Percentiles rank a stretch among this genome's conserved stretches.
These are phyloP conservation scores for Elaeagnus macrophylla DNA, from an alignment of 306 rosid species.

Conservation along the genomic window DNA sequence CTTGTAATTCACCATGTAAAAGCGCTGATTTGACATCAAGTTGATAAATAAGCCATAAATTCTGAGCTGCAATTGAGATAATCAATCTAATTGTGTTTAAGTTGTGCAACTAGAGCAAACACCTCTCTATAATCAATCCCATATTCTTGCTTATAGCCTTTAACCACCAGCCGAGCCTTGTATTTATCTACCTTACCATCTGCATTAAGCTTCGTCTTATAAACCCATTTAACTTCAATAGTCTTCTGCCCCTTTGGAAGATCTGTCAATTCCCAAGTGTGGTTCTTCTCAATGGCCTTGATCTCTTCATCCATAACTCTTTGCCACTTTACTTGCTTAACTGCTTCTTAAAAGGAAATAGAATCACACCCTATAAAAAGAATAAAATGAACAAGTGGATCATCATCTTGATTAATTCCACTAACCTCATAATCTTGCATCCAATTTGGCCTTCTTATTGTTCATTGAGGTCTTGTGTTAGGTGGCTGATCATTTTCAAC, in stretches of 20 bases:
- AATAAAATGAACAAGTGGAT: neutral
- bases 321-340: neutral
- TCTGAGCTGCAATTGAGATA: neutral
- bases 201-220: neutral
- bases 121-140: neutral
- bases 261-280: neutral
- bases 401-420: neutral
- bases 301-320: neutral
- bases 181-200: neutral
- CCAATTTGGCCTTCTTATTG: too few species aligned
- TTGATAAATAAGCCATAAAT: neutral
- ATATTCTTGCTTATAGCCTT: neutral
- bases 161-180: neutral
- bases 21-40: neutral
- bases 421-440: neutral
- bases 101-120: neutral
- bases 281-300: neutral
- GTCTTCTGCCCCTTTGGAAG: neutral
- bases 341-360: neutral
- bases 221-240: neutral
- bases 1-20: neutral
- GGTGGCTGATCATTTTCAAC: neutral
- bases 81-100: neutral
- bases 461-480: neutral
- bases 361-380: neutral